Conservation (phyloP, 306 rosid genomes). For the Crotalaria pallida region DNA sequence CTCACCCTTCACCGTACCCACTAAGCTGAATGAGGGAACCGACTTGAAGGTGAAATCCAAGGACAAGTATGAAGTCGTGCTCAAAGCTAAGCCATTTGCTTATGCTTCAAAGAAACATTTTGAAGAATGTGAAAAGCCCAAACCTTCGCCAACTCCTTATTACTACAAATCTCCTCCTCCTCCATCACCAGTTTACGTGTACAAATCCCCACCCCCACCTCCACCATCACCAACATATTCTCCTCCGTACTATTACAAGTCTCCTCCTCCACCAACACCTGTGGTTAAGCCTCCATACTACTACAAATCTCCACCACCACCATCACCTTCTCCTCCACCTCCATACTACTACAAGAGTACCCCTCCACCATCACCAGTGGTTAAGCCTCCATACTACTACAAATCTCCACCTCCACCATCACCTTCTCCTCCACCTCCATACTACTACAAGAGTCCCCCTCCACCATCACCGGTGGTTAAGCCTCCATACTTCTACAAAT, state of each 20-base stretch:
- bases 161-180: constrained; percentile 50
- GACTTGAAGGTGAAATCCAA: constrained; percentile 59
- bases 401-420: not conserved
- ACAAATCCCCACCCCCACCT: too few relatives aligned
- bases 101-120: constrained; percentile 71
- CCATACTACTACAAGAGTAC: not conserved
- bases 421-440: not conserved
- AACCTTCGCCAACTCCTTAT: constrained; percentile 73
- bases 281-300: not conserved
- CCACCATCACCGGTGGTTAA: not conserved
- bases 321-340: not conserved
- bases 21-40: constrained; percentile 55
- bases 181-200: not conserved
- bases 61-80: constrained; percentile 61
- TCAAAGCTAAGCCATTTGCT: constrained; percentile 70
- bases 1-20: constrained; percentile 67
- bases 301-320: constrained; percentile 31
- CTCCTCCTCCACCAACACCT: constrained; percentile 52
- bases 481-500: not conserved
- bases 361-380: not conserved
- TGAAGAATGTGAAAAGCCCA: constrained; percentile 51
- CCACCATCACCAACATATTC: constrained; percentile 13
- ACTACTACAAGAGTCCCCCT: not conserved
- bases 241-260: constrained; percentile 11
- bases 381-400: not conserved